Base-by-base conservation (phyloP, 108 stramenopile genomes). In the Fistulifera solaris region DNA sequence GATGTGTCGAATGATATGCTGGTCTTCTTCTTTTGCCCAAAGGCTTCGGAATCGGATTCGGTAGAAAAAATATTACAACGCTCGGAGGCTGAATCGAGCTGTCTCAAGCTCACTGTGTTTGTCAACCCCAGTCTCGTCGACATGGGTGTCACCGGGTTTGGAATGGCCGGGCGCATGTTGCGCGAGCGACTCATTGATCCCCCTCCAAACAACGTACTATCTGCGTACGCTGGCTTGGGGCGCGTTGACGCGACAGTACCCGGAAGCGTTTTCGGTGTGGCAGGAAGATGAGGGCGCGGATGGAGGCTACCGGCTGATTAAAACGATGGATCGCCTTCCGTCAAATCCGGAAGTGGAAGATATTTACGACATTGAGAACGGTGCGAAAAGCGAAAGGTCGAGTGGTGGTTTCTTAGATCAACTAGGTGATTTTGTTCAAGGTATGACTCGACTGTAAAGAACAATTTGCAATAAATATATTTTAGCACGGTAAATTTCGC, bases 71-170 rank as follows among this genome's bases (percentile, higher is more conserved):
- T 81, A 12, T 46, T 89, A 23, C 16, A 15, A 10, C 54, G 61
- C 12, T 80, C 81, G 42, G 75, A 73, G 41, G 48, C 41, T 19
- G 48, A 59, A n/a, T 66, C 68, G 0, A 56, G 54, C 10, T 54
- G 58, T 28, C 58, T 80, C 49, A 67, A 74, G 38, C 75, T 90
- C 19, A 73, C 87, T 8, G 74, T 92, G 19, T 82, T 96, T 62
- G 78, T 96, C 11, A 96, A 96, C 63, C 95, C 95, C n/a, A 59
- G 77, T 5, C 58, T 96, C 41, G 89, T 96, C 15, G 93, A 96
- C 72, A 94, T 94, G 93, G 95, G 90, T 42, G 88, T 89, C 12
- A 94, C 93, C 8, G 95, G 95, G 45, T 96, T 92, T 68, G 95
- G 95, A 39, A 80, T 94, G 88, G 93, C 91, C 13, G 95, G 95